These are phyloP conservation scores for Syzygium grande DNA, from an alignment of 345 rosid genomes.

Conservation along the genomic window DNA sequence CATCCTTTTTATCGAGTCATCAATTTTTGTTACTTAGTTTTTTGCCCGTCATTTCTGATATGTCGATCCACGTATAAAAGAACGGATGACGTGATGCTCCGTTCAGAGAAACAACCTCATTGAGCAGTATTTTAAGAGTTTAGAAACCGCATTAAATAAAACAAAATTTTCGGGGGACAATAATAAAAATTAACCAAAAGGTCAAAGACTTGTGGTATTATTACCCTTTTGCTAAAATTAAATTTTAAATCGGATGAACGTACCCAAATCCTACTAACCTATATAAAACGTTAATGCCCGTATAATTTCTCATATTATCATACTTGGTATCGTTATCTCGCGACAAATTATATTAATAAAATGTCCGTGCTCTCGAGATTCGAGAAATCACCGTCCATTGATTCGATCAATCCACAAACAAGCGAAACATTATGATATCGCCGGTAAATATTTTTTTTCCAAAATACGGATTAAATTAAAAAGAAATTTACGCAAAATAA, in stretches of 20 bases:
- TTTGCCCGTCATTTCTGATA: background rate
- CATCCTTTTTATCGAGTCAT: background rate
- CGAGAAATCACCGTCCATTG: too few species aligned
- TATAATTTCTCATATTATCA: background rate
- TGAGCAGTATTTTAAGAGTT: too few species aligned
- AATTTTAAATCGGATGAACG: background rate
- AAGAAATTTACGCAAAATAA: too few species aligned
- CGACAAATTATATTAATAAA: background rate
- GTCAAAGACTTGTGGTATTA: accelerated
- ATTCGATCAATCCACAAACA: too few species aligned
- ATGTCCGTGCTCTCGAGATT: too few species aligned
- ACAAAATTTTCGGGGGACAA: too few species aligned
- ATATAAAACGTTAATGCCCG: background rate
- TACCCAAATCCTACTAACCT: background rate
- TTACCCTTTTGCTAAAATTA: background rate
- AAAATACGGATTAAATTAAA: too few species aligned
- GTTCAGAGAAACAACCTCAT: background rate
- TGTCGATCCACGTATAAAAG: background rate
- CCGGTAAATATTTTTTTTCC: too few species aligned
- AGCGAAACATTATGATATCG: too few species aligned
- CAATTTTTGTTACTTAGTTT: background rate
- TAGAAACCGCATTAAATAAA: too few species aligned
- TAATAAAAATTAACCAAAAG: background rate
- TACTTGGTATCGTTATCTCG: background rate
- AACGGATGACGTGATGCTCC: accelerated